Evolutionary conservation across 2,329 filamentous ascomycete genomes (phyloP), one percentile per base, ranked within the genome.

Genomic region (Aspergillus uvarum): DNA sequence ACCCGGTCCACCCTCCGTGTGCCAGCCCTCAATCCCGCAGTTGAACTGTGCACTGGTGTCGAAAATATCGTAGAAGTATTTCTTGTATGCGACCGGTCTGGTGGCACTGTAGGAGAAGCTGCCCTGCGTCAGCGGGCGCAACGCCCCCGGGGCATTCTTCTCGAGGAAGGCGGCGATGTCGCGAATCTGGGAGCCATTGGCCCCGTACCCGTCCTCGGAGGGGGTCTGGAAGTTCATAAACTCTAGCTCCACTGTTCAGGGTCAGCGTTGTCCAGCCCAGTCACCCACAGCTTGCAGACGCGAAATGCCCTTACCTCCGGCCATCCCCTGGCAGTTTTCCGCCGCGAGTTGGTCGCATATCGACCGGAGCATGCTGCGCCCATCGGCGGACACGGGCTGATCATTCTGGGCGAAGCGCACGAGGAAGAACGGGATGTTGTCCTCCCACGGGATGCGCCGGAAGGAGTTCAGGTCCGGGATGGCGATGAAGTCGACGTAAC

Each of bases 71-170:
- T 96, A 96, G 78, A 90, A 96, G 79, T 92, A 96, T 35, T 93
- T 90, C 76, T 95, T 87, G 76, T 96, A 96, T 71, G 94, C 91
- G 2, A 92, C 86, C 0, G 92, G 89, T 26, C 92, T 83, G 7
- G 90, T 95, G 63, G 96, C 81, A 67, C 90, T 94, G 80, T 96
- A 96, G 62, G 92, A 92, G 70, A 96, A 96, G 91, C 96, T 96
- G 72, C 92, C 92, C 70, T 95, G 90, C 6, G 92, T 96, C 52
- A 96, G 80, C n/a, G 89, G 83, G 0, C 90, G 91, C 8, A 96
- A 83, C 21, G 86, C 77, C 50, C 87, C 80, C 10, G 89, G 86
- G 0, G 89, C 83, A 73, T 95, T 92, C 7, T 88, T 80, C 67
- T 85, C 83, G 42, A 95, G 83, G 75, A 89, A 96, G 3, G 83